Evolutionary conservation across 1,139 yeast species (phyloP).

Genomic region (Casaregolazyma lundiana): DNA sequence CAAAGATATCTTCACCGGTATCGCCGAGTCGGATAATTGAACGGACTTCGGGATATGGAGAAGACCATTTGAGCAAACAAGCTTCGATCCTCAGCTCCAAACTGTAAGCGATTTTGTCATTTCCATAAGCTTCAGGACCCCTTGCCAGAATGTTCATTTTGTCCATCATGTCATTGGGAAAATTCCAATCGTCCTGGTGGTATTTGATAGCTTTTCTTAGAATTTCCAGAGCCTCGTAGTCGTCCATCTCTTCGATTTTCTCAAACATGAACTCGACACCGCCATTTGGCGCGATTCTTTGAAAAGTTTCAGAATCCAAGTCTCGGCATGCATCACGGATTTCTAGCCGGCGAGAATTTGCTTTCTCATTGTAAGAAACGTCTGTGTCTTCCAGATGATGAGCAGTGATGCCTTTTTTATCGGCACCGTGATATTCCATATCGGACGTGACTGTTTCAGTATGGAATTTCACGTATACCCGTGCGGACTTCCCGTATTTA

Average conservation of each 20-base stretch:
- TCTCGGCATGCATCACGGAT: neutral
- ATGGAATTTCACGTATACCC: too few species aligned
- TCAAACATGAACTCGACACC: slow-evolving; percentile 36
- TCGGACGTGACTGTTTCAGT: too few species aligned
- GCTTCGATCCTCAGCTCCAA: slow-evolving; percentile 42
- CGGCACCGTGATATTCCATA: too few species aligned
- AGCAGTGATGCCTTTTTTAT: neutral
- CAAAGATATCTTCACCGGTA: slow-evolving; percentile 46
- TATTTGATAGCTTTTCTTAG: slow-evolving; percentile 38
- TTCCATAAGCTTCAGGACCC: slow-evolving; percentile 17
- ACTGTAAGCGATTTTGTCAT: slow-evolving; percentile 10
- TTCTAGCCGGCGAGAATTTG: neutral
- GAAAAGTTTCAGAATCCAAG: neutral
- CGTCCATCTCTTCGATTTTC: slow-evolving; percentile 36
- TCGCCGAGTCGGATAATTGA: slow-evolving; percentile 52
- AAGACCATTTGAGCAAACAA: slow-evolving; percentile 37
- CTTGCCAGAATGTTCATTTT: slow-evolving; percentile 27
- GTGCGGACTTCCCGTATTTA: too few species aligned
- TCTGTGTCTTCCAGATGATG: neutral
- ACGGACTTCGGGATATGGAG: slow-evolving; percentile 64
- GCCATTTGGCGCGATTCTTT: neutral
- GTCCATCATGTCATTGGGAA: slow-evolving; percentile 38
- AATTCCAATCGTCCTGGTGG: slow-evolving; percentile 48
- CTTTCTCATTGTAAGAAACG: neutral
- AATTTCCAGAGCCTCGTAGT: slow-evolving; percentile 42